A percentile compares a stretch with the other conserved stretches of the same genome.
Conservation (phyloP, 2,329 filamentous ascomycete species). For the Xylariaceae sp. region DNA sequence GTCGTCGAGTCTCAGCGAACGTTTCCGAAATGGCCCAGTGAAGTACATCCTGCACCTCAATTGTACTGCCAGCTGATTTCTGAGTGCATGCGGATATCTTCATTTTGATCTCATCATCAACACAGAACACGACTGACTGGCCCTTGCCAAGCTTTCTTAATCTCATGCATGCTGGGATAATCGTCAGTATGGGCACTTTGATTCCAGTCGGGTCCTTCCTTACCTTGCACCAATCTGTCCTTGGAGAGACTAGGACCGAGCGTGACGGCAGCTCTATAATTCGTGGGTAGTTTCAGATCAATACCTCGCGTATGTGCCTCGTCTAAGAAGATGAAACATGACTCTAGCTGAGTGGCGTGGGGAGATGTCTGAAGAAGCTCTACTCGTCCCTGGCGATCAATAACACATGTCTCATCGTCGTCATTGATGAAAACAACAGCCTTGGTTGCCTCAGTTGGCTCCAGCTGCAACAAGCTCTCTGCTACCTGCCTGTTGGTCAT, state of each 20-base stretch:
- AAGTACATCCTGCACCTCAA: conserved; percentile 53
- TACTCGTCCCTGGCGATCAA: conserved; percentile 43
- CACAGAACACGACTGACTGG: conserved; percentile 60
- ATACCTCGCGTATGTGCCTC: conserved; percentile 68
- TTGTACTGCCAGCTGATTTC: conserved; percentile 11
- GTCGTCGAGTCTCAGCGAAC: conserved; percentile 42
- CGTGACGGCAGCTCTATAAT: conserved; percentile 63
- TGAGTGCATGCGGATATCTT: conserved; percentile 40
- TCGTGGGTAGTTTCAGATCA: conserved; percentile 57
- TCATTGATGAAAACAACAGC: conserved; percentile 57
- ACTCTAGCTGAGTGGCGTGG: conserved; percentile 51
- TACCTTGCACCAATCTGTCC: conserved; percentile 65
- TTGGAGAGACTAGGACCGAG: conserved; percentile 63
- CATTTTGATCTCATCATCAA: conserved; percentile 54
- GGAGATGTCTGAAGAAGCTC: conserved; percentile 56
- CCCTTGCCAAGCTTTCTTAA: conserved; percentile 65
- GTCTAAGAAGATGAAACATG: conserved; percentile 65
- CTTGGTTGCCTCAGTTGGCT: conserved; percentile 25
- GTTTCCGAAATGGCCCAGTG: conserved; percentile 58
- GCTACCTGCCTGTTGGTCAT: conserved; percentile 54
- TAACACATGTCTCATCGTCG: conserved; percentile 49
- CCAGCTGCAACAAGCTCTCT: conserved; percentile 45
- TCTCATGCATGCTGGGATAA: conserved; percentile 61
- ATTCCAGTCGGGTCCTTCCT: conserved; percentile 11
- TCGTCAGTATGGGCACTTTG: background rate